Conservation (phyloP, 23 red algal genomes). For the Chondrus crispus region DNA sequence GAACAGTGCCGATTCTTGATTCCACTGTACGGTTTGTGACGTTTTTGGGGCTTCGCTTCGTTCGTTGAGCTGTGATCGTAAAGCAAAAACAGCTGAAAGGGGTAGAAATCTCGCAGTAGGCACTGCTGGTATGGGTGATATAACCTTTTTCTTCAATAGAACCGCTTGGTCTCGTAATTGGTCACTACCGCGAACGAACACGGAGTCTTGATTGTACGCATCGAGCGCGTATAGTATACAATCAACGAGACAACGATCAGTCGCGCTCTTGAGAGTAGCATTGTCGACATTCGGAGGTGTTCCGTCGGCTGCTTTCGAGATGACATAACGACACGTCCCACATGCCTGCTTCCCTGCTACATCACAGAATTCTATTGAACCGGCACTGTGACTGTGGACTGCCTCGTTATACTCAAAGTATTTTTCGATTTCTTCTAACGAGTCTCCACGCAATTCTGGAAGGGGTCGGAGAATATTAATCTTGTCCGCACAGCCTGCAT, state of each 20-base stretch:
- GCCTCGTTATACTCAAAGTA: neutral
- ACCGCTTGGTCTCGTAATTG: too few relatives aligned
- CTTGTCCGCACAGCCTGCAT: neutral
- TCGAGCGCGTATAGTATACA: neutral
- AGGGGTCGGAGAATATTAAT: neutral
- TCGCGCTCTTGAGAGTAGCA: neutral
- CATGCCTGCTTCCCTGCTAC: neutral
- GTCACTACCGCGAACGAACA: too few relatives aligned
- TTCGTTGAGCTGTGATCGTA: too few relatives aligned
- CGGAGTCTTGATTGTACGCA: neutral
- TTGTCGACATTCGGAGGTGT: neutral
- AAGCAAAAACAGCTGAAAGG: too few relatives aligned
- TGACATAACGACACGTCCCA: neutral
- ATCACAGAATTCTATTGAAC: neutral
- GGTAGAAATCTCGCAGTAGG: too few relatives aligned
- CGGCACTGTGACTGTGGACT: neutral
- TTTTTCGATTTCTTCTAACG: neutral
- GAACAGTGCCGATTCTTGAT: constrained; percentile 5
- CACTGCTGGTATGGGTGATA: too few relatives aligned
- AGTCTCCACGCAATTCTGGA: neutral
- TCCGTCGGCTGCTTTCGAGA: neutral
- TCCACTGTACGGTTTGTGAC: too few relatives aligned
- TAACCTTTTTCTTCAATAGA: too few relatives aligned
- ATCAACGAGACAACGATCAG: neutral
- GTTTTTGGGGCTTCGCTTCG: too few relatives aligned